phyloP scores from a whole-genome alignment of 805 yeast species.

The Monosporozyma aquatica region DNA sequence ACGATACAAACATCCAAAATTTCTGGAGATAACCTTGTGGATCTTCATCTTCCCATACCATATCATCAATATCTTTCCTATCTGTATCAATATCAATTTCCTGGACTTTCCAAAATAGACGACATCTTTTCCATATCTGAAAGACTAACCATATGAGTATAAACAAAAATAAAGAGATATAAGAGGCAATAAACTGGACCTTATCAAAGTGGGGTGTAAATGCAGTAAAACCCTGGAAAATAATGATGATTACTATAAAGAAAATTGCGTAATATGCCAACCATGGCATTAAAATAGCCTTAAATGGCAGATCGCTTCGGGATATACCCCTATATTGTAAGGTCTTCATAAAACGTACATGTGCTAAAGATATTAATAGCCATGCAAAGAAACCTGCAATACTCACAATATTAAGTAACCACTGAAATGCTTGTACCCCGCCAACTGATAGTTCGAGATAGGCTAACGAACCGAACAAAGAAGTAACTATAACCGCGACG shows the following conservation, averaged over 20 bases:
- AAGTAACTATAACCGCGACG: slow-evolving; percentile 43
- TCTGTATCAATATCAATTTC: slow-evolving; percentile 42
- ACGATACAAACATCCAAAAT: slow-evolving; percentile 1
- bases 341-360: slow-evolving; percentile 56
- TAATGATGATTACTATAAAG: slow-evolving; percentile 44
- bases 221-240: slow-evolving; percentile 59
- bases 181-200: slow-evolving; percentile 52
- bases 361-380: slow-evolving; percentile 53
- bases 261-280: slow-evolving; percentile 52
- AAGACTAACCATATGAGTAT: slow-evolving; percentile 43
- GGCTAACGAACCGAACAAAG: slow-evolving; percentile 52
- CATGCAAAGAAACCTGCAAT: slow-evolving; percentile 64
- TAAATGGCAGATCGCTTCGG: slow-evolving; percentile 58
- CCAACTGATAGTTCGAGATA: slow-evolving; percentile 42
- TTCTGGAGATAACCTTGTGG: slow-evolving; percentile 33
- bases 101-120: slow-evolving; percentile 32
- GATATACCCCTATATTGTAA: slow-evolving; percentile 50
- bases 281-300: slow-evolving; percentile 56
- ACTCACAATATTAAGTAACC: slow-evolving; percentile 65
- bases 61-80: slow-evolving; percentile 34
- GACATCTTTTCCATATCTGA: slow-evolving; percentile 42
- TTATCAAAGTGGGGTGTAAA: slow-evolving; percentile 45
- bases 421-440: slow-evolving; percentile 49
- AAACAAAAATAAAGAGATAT: slow-evolving; percentile 58
- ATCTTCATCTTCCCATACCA: slow-evolving; percentile 22